Conservation (phyloP, 371 early-diverging fungal species). For the Apophysomyces variabilis region DNA sequence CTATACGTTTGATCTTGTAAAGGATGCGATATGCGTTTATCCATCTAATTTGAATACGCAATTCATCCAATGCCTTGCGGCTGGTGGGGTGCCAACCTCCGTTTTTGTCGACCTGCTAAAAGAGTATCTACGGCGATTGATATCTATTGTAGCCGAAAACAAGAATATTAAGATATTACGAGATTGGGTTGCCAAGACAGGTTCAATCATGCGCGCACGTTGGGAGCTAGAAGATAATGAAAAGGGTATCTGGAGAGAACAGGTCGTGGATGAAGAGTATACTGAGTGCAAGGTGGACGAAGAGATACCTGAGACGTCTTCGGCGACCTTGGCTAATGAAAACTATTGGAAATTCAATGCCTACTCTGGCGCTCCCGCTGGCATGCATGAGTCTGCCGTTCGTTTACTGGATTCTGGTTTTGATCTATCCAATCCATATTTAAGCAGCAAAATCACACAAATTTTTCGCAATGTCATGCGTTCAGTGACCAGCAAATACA, state of each 20-base stretch:
- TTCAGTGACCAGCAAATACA: conserved; percentile 40
- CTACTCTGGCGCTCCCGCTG: conserved; percentile 44
- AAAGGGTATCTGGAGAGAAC: conserved; percentile 4
- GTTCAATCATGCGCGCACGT: conserved; percentile 35
- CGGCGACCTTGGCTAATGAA: neutral
- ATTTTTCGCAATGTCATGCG: conserved; percentile 43
- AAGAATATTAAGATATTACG: conserved; percentile 34
- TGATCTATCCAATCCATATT: conserved; percentile 43
- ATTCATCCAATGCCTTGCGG: conserved; percentile 48
- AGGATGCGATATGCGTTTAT: conserved; percentile 39
- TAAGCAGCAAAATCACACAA: conserved; percentile 41
- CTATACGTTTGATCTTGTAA: conserved; percentile 50
- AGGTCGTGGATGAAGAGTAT: conserved; percentile 23
- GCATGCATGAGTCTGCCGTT: conserved; percentile 37
- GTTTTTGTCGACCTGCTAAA: conserved; percentile 45
- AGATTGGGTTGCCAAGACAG: conserved; percentile 41
- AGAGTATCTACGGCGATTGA: conserved; percentile 40
- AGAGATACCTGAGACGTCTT: neutral
- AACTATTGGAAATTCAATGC: conserved; percentile 24
- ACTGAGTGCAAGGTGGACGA: conserved; percentile 14
- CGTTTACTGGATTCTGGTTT: conserved; percentile 52
- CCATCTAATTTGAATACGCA: conserved; percentile 51
- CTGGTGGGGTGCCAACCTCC: conserved; percentile 42
- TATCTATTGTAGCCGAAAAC: conserved; percentile 34
- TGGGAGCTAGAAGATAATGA: conserved; percentile 33